Percentiles rank a stretch among this genome's conserved stretches.
Evolutionary conservation across 805 yeast genomes (phyloP).

Genomic region (Nakazawaea laoshanensis): DNA sequence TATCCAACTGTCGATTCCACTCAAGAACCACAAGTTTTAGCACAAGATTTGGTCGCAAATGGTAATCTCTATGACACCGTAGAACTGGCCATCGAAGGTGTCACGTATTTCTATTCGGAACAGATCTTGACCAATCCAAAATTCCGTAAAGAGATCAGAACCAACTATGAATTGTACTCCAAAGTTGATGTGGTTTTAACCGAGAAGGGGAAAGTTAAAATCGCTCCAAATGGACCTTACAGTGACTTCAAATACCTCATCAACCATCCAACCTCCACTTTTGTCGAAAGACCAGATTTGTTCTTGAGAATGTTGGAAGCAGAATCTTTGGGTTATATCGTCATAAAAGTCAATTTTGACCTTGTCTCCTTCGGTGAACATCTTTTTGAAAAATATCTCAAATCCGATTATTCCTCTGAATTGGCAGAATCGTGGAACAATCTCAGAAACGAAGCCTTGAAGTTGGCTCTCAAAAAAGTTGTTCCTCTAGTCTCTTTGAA

Average conservation of each 20-base stretch:
- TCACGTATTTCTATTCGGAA: slow-evolving; percentile 68
- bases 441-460: slow-evolving; percentile 60
- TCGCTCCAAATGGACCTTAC: slow-evolving; percentile 72
- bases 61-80: slow-evolving; percentile 44
- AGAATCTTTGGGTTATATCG: slow-evolving; percentile 67
- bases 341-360: slow-evolving; percentile 46
- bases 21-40: slow-evolving; percentile 51
- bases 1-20: slow-evolving; percentile 65
- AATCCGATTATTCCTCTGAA: slow-evolving; percentile 74
- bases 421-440: slow-evolving; percentile 75
- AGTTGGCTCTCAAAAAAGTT: slow-evolving; percentile 57
- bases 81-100: slow-evolving; percentile 61
- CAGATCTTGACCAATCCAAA: slow-evolving; percentile 76
- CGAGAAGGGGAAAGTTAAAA: slow-evolving; percentile 72
- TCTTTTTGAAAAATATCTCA: slow-evolving; percentile 41
- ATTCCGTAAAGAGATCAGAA: slow-evolving; percentile 62
- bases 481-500: slow-evolving; percentile 62
- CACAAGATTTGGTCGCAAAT: slow-evolving; percentile 29
- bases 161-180: slow-evolving; percentile 55
- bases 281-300: slow-evolving; percentile 67
- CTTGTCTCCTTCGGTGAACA: slow-evolving; percentile 32
- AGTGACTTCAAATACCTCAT: slow-evolving; percentile 89
- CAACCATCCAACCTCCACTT: slow-evolving; percentile 70
- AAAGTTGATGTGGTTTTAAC: slow-evolving; percentile 69
- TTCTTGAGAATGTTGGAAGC: slow-evolving; percentile 90